A percentile compares a stretch with the other conserved stretches of the same genome.
These are phyloP conservation scores for Boletus rubescentipes DNA, from an alignment of 768 basidiomycete species.

Conservation along the genomic window DNA sequence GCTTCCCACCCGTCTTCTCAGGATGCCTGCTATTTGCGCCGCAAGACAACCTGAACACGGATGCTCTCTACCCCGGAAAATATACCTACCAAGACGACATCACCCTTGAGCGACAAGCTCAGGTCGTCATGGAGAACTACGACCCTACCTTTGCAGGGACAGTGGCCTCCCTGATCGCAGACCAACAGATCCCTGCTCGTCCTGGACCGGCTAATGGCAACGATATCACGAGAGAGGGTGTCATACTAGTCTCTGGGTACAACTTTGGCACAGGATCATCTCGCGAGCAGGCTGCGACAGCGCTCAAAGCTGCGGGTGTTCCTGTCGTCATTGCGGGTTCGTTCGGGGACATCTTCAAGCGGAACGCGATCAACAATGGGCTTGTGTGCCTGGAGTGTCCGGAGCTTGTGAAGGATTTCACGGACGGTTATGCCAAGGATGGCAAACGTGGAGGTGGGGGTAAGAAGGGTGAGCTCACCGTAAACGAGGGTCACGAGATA, in stretches of 20 bases:
- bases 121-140: slow-evolving; percentile 99
- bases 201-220: slow-evolving; percentile 11
- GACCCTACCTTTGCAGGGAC: slow-evolving; percentile 81
- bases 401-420: slow-evolving; percentile 83
- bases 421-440: slow-evolving; percentile 67
- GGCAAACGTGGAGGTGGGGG: slow-evolving; percentile 80
- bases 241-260: slow-evolving; percentile 87
- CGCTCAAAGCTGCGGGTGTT: slow-evolving; percentile 90
- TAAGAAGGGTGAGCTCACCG: slow-evolving; percentile 77
- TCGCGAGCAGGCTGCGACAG: slow-evolving; percentile 97
- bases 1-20: slow-evolving; percentile 80
- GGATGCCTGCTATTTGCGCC: slow-evolving; percentile 91
- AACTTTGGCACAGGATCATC: slow-evolving; percentile 99
- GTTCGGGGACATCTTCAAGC: slow-evolving; percentile 99
- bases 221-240: slow-evolving; percentile 50
- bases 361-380: slow-evolving; percentile 98
- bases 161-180: slow-evolving; percentile 51
- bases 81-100: slow-evolving; percentile 99
- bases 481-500: slow-evolving; percentile 66
- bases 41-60: slow-evolving; percentile 97
- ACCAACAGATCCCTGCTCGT: slow-evolving; percentile 18
- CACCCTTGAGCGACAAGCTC: slow-evolving; percentile 88
- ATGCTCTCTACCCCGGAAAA: slow-evolving; percentile 98
- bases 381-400: slow-evolving; percentile 94
- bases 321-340: slow-evolving; percentile 96